These are phyloP conservation scores for Polyplosphaeria fusca DNA, from an alignment of 495 filamentous ascomycete genomes.

Conservation along the genomic window DNA sequence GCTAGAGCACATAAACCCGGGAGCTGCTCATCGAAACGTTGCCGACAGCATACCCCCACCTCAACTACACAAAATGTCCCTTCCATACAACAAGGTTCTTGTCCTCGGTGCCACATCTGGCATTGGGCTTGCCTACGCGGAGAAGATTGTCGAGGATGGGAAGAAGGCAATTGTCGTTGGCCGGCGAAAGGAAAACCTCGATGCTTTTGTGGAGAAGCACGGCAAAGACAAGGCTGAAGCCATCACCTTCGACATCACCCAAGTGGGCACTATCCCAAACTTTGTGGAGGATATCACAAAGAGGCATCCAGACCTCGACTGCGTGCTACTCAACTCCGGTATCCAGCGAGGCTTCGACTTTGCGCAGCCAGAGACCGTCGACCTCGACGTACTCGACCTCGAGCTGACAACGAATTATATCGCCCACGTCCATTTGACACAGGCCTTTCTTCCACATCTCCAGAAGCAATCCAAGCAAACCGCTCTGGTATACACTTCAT, in stretches of 20 bases:
- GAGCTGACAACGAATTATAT: conserved; percentile 70
- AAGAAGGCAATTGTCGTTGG: conserved; percentile 61
- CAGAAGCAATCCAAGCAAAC: conserved; percentile 47
- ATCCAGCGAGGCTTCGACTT: conserved; percentile 61
- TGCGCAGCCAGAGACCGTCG: conserved; percentile 54
- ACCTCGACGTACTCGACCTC: conserved; percentile 50
- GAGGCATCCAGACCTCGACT: conserved; percentile 56
- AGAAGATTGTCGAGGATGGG: conserved; percentile 59
- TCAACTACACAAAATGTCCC: conserved; percentile 38
- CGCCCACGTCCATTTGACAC: conserved; percentile 57
- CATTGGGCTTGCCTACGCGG: conserved; percentile 65
- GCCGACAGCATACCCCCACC: not conserved
- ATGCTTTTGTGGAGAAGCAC: conserved; percentile 58
- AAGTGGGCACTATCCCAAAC: conserved; percentile 54
- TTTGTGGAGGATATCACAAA: conserved; percentile 56
- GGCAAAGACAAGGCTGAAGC: conserved; percentile 53
- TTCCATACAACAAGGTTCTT: conserved; percentile 66
- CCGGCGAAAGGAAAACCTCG: conserved; percentile 62
- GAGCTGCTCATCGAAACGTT: not conserved
- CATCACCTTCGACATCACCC: conserved; percentile 61
- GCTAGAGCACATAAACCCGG: conserved; percentile 12
- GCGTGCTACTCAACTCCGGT: conserved; percentile 57
- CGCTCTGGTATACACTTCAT: conserved; percentile 51
- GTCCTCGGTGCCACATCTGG: conserved; percentile 70
- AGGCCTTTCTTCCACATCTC: conserved; percentile 63